Evolutionary conservation across 495 filamentous ascomycete species (phyloP).

Genomic region (Apodospora peruviana): DNA sequence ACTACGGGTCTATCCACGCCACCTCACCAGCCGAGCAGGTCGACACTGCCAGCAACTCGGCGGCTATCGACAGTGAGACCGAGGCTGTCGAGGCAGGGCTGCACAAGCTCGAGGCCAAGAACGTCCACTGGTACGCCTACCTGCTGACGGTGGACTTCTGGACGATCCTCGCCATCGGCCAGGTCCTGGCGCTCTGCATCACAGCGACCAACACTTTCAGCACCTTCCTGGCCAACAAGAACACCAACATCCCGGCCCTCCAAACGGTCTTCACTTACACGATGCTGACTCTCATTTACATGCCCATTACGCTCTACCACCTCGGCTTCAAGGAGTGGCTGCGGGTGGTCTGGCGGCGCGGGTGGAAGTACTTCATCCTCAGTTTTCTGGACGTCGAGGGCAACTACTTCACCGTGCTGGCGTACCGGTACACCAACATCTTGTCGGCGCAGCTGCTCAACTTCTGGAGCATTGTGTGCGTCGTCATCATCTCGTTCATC

Average conservation of each 20-base stretch:
- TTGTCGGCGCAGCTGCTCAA: slow-evolving; percentile 92
- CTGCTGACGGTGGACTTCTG: slow-evolving; percentile 84
- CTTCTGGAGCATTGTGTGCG: slow-evolving; percentile 97
- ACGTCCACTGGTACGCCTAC: slow-evolving; percentile 70
- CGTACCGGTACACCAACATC: slow-evolving; percentile 87
- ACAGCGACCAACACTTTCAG: slow-evolving; percentile 87
- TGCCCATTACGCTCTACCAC: slow-evolving; percentile 72
- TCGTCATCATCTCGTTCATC: slow-evolving; percentile 77
- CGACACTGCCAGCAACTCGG: slow-evolving; percentile 4
- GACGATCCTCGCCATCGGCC: slow-evolving; percentile 73
- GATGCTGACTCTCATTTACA: slow-evolving; percentile 76
- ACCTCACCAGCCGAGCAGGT: not conserved
- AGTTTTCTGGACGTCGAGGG: slow-evolving; percentile 91
- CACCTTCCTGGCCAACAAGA: slow-evolving; percentile 57
- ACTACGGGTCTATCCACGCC: slow-evolving; percentile 9
- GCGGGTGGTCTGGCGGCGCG: slow-evolving; percentile 56
- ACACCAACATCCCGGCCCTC: slow-evolving; percentile 90
- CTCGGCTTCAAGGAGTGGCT: slow-evolving; percentile 72
- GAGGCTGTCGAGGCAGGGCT: slow-evolving; percentile 30
- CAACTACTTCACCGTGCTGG: slow-evolving; percentile 95
- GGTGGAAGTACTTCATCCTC: slow-evolving; percentile 94
- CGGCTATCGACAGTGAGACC: slow-evolving; percentile 18
- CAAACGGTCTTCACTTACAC: slow-evolving; percentile 94
- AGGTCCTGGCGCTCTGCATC: slow-evolving; percentile 81
- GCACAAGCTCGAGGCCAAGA: slow-evolving; percentile 34